Base-by-base conservation (phyloP, 2,329 filamentous ascomycete species). In the Cladobotryum mycophilum region DNA sequence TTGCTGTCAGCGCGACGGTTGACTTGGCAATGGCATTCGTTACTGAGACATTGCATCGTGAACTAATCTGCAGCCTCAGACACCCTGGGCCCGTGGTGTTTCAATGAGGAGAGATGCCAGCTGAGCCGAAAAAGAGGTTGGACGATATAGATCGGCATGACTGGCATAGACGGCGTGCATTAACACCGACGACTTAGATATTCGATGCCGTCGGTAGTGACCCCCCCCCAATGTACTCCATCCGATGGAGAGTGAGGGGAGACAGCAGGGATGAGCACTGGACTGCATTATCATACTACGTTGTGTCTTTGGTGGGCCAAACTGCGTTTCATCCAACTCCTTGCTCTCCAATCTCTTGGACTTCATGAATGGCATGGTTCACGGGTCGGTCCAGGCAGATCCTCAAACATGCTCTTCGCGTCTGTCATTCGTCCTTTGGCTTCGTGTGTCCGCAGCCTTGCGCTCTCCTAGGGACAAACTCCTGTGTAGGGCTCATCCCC, bases 21-120 rank as follows among this genome's bases (percentile, higher is more conserved):
- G 58, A 57, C 58, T 55, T 55, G 56, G 56, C 58, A 58, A 58
- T 60, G 47, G 43, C 56, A 60, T 58, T 59, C 55, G 52, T 58
- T 41, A 45, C 53, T 54, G 56, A 60, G 49, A 60, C 58, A 58
- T 20, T 30, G 40, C 25, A 15, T 30, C 38, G 34, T 30, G 41
- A 41, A 17, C 20, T 43, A 30, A 30, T 30, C 25, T 30, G 45
- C 40, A 41, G 45, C 22, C 45, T 38, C 48, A 20, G 34, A 36
- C 11, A 14, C 18, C 22, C 14, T 36, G 45, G 45, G 40, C 14
- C 17, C 34, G 9, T 37, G 40, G 25, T 38, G 14, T 33, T 30
- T 20, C 25, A 30, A 30, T 30, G 36, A 38, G 14, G 25, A n/a
- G 33, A 34, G n/a, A 41, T 6, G 25, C 15, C 48, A 35, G 37